A percentile compares a stretch with the other conserved stretches of the same genome.
These are phyloP conservation scores for Aspergillus sp. DNA, from an alignment of 2,329 filamentous ascomycete genomes.

Conservation along the genomic window DNA sequence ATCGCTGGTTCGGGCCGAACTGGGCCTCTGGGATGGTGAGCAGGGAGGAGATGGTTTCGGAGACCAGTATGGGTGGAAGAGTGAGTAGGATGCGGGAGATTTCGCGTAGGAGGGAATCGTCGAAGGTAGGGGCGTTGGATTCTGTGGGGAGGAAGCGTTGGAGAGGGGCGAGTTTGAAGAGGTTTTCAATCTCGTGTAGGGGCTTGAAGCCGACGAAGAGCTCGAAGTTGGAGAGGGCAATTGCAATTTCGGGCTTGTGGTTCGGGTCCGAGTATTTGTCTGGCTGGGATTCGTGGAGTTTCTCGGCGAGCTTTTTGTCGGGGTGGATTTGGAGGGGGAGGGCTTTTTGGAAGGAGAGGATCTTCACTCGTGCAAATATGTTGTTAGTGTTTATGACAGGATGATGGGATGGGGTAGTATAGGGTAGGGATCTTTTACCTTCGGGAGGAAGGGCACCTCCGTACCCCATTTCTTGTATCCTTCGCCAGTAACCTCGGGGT, in stretches of 20 bases:
- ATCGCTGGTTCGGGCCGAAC: constrained; percentile 53
- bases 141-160: constrained; percentile 54
- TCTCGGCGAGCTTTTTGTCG: constrained; percentile 65
- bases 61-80: constrained; percentile 54
- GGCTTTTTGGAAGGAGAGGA: constrained; percentile 74
- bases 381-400: not conserved
- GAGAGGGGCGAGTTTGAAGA: constrained; percentile 60
- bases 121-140: constrained; percentile 47
- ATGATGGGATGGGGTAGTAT: not conserved
- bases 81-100: constrained; percentile 59
- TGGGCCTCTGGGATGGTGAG: constrained; percentile 50
- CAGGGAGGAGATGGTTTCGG: constrained; percentile 56
- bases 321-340: constrained; percentile 75
- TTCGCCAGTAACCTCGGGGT: constrained; percentile 65
- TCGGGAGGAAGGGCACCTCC: constrained; percentile 72
- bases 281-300: constrained; percentile 66
- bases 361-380: constrained; percentile 36
- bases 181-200: constrained; percentile 57
- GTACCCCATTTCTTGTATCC: constrained; percentile 63
- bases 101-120: constrained; percentile 59
- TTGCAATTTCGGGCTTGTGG: constrained; percentile 78
- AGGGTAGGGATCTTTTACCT: constrained; percentile 45
- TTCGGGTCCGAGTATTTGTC: constrained; percentile 70
- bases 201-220: constrained; percentile 76
- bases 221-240: constrained; percentile 71